Conservation (phyloP, 2,329 filamentous ascomycete species). For the Nothomitra cinnamomea region DNA sequence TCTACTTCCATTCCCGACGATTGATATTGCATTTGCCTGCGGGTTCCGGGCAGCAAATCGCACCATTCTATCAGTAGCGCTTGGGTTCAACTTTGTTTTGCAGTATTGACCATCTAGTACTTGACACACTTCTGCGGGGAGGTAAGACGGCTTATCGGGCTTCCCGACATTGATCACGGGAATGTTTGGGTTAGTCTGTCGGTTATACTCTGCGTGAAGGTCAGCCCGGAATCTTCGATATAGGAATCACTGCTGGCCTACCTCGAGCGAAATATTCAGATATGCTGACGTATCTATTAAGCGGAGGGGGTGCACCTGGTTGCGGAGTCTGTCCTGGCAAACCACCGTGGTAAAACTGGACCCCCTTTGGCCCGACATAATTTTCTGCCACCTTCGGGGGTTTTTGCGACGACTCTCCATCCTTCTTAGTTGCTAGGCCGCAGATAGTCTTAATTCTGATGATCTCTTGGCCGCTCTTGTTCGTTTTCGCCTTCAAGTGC, state of each 20-base stretch:
- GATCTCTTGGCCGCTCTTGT: conserved; percentile 19
- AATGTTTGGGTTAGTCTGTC: background rate
- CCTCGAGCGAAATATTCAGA: background rate
- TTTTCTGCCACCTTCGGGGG: background rate
- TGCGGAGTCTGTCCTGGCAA: background rate
- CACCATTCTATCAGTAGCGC: conserved; percentile 9
- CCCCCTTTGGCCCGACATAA: background rate
- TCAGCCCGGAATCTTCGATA: too few species aligned
- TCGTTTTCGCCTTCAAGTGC: conserved; percentile 7
- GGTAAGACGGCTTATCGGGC: background rate
- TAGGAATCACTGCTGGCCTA: too few species aligned
- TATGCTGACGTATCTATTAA: background rate
- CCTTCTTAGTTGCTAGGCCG: conserved; percentile 20
- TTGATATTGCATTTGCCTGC: conserved; percentile 8
- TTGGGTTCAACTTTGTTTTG: conserved; percentile 4
- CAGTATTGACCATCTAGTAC: conserved; percentile 9
- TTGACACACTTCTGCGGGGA: conserved; percentile 10
- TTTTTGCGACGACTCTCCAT: conserved; percentile 16
- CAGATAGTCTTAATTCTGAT: conserved; percentile 23
- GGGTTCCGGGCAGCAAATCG: conserved; percentile 8
- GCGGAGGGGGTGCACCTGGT: background rate
- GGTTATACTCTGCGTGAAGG: background rate
- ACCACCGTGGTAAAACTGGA: background rate
- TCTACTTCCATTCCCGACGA: conserved; percentile 5
- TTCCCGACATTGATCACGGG: conserved; percentile 7